These are phyloP conservation scores for Roridomyces roridus DNA, from an alignment of 768 basidiomycete genomes.

Conservation along the genomic window DNA sequence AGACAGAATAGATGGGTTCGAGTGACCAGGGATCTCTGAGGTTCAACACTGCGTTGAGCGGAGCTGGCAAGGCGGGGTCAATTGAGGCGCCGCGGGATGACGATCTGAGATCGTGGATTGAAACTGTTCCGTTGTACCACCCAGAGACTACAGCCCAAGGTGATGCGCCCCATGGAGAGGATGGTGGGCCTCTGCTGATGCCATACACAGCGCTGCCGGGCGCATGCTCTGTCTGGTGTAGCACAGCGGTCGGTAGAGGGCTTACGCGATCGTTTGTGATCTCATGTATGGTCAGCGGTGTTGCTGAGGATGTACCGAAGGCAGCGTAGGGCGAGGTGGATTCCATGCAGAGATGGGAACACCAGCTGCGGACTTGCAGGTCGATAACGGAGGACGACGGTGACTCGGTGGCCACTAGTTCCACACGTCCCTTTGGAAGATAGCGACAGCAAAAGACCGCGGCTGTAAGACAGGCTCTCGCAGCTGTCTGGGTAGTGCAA, in stretches of 20 bases:
- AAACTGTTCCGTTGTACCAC: slow-evolving; percentile 82
- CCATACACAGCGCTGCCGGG: slow-evolving; percentile 67
- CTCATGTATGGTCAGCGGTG: slow-evolving; percentile 64
- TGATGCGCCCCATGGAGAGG: slow-evolving; percentile 73
- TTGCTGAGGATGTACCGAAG: slow-evolving; percentile 67
- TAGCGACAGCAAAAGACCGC: slow-evolving; percentile 56
- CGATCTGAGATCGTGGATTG: slow-evolving; percentile 77
- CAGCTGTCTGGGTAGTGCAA: slow-evolving; percentile 45
- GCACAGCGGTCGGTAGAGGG: slow-evolving; percentile 50
- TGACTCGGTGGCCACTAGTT: slow-evolving; percentile 31
- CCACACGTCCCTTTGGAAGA: slow-evolving; percentile 61
- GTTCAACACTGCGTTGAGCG: slow-evolving; percentile 63
- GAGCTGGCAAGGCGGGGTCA: slow-evolving; percentile 28
- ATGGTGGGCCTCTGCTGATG: slow-evolving; percentile 63
- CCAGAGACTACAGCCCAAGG: slow-evolving; percentile 78
- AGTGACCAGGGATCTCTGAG: slow-evolving; percentile 71
- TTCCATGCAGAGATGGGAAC: slow-evolving; percentile 58
- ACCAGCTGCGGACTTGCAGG: slow-evolving; percentile 66
- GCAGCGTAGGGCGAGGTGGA: slow-evolving; percentile 65
- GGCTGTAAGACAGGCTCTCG: slow-evolving; percentile 60
- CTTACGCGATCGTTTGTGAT: slow-evolving; percentile 56
- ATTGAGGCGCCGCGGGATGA: slow-evolving; percentile 34
- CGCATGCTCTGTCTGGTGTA: slow-evolving; percentile 41
- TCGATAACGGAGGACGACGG: slow-evolving; percentile 41
- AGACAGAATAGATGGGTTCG: slow-evolving; percentile 79